Evolutionary conservation across 257 asterid genomes (phyloP).

Genomic region (Nicotiana tabacum): DNA sequence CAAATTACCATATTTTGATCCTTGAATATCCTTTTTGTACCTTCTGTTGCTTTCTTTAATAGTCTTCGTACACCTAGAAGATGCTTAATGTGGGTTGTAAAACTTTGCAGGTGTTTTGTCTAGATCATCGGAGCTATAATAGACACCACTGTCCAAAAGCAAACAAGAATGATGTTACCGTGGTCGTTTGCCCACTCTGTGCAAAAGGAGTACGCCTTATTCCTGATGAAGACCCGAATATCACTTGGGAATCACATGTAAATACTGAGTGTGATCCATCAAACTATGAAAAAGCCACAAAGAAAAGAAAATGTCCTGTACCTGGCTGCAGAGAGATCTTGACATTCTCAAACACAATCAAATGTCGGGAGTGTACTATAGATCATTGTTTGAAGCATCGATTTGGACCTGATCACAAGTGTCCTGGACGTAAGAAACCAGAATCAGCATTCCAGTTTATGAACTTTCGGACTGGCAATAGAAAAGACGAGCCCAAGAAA

Average conservation of each 20-base stretch:
- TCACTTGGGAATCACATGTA: slow-evolving; percentile 96
- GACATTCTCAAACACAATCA: slow-evolving; percentile 78
- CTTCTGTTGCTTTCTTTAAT: background rate
- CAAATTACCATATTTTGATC: background rate
- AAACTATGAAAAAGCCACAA: slow-evolving; percentile 67
- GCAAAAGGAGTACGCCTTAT: slow-evolving; percentile 86
- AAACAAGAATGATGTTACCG: slow-evolving; percentile 66
- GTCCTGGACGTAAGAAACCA: slow-evolving; percentile 71
- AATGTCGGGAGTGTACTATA: slow-evolving; percentile 67
- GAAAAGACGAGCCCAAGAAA: slow-evolving; percentile 36
- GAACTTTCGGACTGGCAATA: slow-evolving; percentile 38
- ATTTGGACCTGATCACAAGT: slow-evolving; percentile 84
- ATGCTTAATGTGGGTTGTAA: background rate
- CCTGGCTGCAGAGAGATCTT: slow-evolving; percentile 76
- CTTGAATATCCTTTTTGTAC: background rate
- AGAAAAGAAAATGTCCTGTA: slow-evolving; percentile 85
- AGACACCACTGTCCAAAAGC: slow-evolving; percentile 82
- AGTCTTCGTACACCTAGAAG: background rate
- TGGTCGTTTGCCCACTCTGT: slow-evolving; percentile 88
- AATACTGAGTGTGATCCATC: slow-evolving; percentile 91
- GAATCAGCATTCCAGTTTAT: slow-evolving; percentile 52
- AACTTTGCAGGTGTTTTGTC: slow-evolving; percentile 62
- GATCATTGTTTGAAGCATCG: slow-evolving; percentile 94
- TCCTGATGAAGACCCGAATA: slow-evolving; percentile 81
- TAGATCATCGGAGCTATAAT: slow-evolving; percentile 86